Evolutionary conservation across 2,329 filamentous ascomycete species (phyloP), one percentile per base, ranked within the genome.

Genomic region (Geosmithia flava): DNA sequence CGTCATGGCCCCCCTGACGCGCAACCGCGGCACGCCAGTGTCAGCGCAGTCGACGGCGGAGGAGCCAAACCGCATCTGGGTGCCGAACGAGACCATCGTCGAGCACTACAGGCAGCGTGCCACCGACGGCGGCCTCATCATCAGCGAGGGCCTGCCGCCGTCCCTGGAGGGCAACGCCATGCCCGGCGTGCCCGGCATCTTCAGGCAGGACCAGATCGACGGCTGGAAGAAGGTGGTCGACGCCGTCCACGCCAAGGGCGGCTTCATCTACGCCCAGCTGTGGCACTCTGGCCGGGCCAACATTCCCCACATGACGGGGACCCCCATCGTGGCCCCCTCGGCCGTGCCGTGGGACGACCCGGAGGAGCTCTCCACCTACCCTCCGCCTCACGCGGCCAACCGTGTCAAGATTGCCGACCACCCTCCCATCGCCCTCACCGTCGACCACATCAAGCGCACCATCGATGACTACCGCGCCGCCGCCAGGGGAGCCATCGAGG

Each of bases 241-340:
- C 45, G 75, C 72, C 1, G 79, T 85, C 1, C 82, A 85, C 61
- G 68, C 68, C 27, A 76, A 78, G 53, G 77, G 77, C 42, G 71
- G 69, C 40, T 75, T 69, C 55, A 78, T 83, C 51, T 83, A 73
- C 60, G 59, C 71, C n/a, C 82, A 85, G 60, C 66, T 85, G 0
- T 84, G 66, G 66, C 59, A 62, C 13, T 61, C 67, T 0, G 68
- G 68, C 0, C 66, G 68, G 0, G 58, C 58, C 20, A 67, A 65
- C 3, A 52, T 74, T 55, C 52, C 60, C 0, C 62, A 65, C 1
- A 49, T 62, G 33, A 62, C 63, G 1, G 69, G 67, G 3, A 59
- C 59, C 5, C 56, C 57, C 3, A 61, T 67, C 20, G 55, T 67
- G 20, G 60, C 61, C 3, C 56, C 68, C 3, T 68, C 64, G 2